phyloP scores from a whole-genome alignment of 805 yeast genomes.

The Zygoascus bituminiphila region DNA sequence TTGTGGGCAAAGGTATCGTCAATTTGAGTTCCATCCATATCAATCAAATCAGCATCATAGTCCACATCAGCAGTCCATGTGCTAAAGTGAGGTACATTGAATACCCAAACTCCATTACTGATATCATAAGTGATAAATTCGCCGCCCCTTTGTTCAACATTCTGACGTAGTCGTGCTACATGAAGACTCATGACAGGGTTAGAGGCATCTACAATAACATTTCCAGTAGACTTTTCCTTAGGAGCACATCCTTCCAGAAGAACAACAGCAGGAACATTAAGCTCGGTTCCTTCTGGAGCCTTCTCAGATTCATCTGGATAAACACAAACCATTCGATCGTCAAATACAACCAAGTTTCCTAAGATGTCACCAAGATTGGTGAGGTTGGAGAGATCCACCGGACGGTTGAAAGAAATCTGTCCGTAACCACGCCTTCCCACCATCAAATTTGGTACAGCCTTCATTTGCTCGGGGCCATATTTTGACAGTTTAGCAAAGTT shows the following conservation, averaged over 20 bases:
- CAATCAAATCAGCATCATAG: not conserved
- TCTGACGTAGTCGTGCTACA: constrained; percentile 37
- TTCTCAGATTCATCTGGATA: constrained; percentile 56
- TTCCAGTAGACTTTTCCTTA: constrained; percentile 44
- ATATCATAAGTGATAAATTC: constrained; percentile 76
- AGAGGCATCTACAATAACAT: constrained; percentile 61
- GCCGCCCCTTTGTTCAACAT: constrained; percentile 57
- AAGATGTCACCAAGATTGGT: constrained; percentile 51
- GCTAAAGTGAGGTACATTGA: constrained; percentile 84
- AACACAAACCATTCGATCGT: constrained; percentile 50
- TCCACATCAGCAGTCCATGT: constrained; percentile 66
- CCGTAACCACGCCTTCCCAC: constrained; percentile 75
- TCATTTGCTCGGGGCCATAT: constrained; percentile 48
- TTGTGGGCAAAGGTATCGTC: not conserved
- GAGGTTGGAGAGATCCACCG: constrained; percentile 69
- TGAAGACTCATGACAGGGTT: constrained; percentile 50
- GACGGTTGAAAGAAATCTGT: constrained; percentile 53
- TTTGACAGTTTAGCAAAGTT: constrained; percentile 51
- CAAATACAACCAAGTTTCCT: constrained; percentile 56
- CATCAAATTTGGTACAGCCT: constrained; percentile 50
- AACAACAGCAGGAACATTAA: constrained; percentile 64
- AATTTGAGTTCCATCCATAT: not conserved
- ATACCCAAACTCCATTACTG: constrained; percentile 65
- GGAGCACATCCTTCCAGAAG: constrained; percentile 75
- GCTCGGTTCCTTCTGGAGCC: constrained; percentile 64